These are phyloP conservation scores for Dactylorhiza incarnata DNA, from an alignment of 106 monocot species.

Conservation along the genomic window DNA sequence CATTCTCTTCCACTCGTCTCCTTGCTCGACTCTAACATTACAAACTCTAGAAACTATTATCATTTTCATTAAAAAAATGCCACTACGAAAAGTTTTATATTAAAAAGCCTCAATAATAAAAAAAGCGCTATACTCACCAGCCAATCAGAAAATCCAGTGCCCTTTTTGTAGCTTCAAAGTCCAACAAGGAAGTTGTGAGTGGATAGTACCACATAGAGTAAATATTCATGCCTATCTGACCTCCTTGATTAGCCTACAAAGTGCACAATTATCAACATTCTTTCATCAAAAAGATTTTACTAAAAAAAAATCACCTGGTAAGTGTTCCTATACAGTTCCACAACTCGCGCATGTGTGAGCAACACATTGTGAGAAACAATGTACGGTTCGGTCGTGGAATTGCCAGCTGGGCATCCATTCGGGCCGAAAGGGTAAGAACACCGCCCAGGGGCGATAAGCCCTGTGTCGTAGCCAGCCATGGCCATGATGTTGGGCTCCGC, in stretches of 20 bases:
- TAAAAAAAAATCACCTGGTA: slow-evolving; percentile 30
- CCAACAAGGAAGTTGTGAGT: slow-evolving; percentile 34
- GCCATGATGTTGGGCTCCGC: slow-evolving; percentile 17
- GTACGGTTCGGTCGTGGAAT: slow-evolving; percentile 50
- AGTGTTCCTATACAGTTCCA: slow-evolving; percentile 28
- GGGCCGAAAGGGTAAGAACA: slow-evolving; percentile 33
- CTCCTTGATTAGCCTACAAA: slow-evolving; percentile 32
- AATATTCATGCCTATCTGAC: slow-evolving; percentile 53
- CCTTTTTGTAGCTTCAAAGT: slow-evolving; percentile 52
- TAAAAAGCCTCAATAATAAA: not conserved
- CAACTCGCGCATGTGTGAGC: slow-evolving; percentile 34
- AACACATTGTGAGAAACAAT: slow-evolving; percentile 31
- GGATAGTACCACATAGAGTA: slow-evolving; percentile 33
- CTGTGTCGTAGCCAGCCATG: slow-evolving; percentile 11
- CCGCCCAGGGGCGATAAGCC: slow-evolving; percentile 14
- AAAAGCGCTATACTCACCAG: slow-evolving; percentile 27
- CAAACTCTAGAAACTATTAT: too few species aligned
- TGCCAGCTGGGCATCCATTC: slow-evolving; percentile 25
- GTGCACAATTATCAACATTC: not conserved
- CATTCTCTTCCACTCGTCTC: too few species aligned
- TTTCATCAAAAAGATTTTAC: not conserved
- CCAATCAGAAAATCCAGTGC: slow-evolving; percentile 33
- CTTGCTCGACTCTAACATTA: too few species aligned
- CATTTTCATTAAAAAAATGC: too few species aligned
- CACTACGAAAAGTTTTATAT: too few species aligned